Base-by-base conservation (phyloP, 305 asterid species). In the Rubia balearica region DNA sequence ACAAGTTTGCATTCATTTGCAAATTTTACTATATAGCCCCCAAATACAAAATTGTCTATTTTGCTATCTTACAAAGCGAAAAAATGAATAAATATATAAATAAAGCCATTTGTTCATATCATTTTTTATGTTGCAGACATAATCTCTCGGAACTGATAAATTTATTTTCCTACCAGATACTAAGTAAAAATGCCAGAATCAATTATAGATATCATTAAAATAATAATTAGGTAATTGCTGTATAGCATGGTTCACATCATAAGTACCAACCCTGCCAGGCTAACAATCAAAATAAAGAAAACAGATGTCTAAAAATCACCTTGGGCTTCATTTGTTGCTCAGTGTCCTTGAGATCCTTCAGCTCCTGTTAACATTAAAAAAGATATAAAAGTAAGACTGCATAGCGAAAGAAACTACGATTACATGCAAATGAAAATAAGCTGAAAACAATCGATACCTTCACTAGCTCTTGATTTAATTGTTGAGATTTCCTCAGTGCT, bases 321-420 rank as follows among this genome's bases (percentile, higher is more conserved):
- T 91, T 95, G 78, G 96, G 90, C 81, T 90, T 95, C 90, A 86
- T 84, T 78, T 86, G 90, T 77, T 76, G 96, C 80, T 94, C 99
- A 72, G 62, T 48, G 65, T 95, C 98, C 81, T 89, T 95, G 51
- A 87, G 73, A 70, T 87, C 92, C 85, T 90, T 88, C 72, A 91
- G 86, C 81, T 91, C 99, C 99, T 94, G 90, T 77, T 63, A 48
- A 48, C 69, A 78, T 69, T 76, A 17, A 71, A 78, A 74, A 80
- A 48, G 53, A 41, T 36, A 57, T 16, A 62, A 68, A 36, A 60
- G 19, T 9, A 40, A 41, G 40, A 60, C 73, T 69, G 67, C 72
- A 65, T n/a, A 53, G 43, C 70, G 68, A 67, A 69, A 64, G 40
- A 64, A 57, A 64, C 10, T 30, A n/a, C 41, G 38, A 51, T 45